Evolutionary conservation across 306 rosid species (phyloP).

Genomic region (Vigna mungo): DNA sequence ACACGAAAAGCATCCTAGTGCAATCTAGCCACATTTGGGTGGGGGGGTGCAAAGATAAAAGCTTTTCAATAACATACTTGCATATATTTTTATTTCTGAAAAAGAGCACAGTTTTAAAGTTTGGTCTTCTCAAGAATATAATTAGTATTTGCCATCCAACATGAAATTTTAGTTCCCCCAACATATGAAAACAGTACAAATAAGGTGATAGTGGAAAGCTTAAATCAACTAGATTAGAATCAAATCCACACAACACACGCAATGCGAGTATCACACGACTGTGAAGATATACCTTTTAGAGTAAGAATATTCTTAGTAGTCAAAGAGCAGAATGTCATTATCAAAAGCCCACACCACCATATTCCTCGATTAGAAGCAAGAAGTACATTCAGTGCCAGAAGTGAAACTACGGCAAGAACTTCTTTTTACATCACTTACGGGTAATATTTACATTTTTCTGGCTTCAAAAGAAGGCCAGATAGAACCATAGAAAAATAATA

Average conservation of each 20-base stretch:
- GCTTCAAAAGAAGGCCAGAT: slow-evolving; percentile 4
- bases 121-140: slow-evolving; percentile 6
- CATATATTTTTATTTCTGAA: not conserved
- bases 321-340: not conserved
- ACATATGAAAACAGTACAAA: slow-evolving; percentile 25
- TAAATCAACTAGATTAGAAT: not conserved
- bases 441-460: slow-evolving; percentile 16
- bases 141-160: not conserved
- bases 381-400: slow-evolving; percentile 19
- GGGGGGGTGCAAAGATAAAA: not conserved
- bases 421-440: not conserved
- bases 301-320: not conserved
- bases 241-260: not conserved
- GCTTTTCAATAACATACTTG: not conserved
- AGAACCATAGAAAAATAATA: slow-evolving; percentile 24
- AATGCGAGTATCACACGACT: slow-evolving; percentile 13
- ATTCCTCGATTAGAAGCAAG: slow-evolving; percentile 14
- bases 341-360: not conserved
- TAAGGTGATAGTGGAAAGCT: slow-evolving; percentile 4
- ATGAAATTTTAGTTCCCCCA: slow-evolving; percentile 2
- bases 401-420: not conserved
- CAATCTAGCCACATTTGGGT: slow-evolving; percentile 14
- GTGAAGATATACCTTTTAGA: not conserved
- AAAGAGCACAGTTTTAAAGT: not conserved
- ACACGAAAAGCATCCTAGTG: slow-evolving; percentile 13